Percentiles rank a stretch among this genome's conserved stretches.
phyloP scores from a whole-genome alignment of 108 stramenopile species.

The Thalassiosira profunda region DNA sequence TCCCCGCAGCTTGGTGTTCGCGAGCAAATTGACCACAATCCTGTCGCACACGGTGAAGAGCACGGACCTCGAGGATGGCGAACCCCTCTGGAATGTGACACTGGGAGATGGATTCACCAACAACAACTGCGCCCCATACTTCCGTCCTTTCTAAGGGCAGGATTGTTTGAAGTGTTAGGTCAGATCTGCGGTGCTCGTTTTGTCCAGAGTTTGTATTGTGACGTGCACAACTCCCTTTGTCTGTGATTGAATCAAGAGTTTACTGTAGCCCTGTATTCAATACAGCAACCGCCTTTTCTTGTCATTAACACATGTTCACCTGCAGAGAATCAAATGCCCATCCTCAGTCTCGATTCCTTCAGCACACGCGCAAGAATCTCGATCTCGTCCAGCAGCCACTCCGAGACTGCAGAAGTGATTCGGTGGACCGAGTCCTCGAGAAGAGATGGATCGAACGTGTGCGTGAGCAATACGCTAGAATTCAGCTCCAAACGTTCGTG shows the following conservation, averaged over 20 bases:
- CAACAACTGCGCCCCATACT: slow-evolving; percentile 26
- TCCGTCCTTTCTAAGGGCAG: too few relatives aligned
- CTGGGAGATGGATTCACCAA: slow-evolving; percentile 34
- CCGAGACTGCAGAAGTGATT: slow-evolving; percentile 35
- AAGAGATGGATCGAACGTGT: slow-evolving; percentile 44
- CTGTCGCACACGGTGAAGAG: slow-evolving; percentile 40
- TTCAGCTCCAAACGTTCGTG: slow-evolving; percentile 47
- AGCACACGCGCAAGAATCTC: slow-evolving; percentile 1
- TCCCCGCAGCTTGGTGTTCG: slow-evolving; percentile 40
- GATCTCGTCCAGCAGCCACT: slow-evolving; percentile 50
- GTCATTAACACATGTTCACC: too few relatives aligned
- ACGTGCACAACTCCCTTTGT: too few relatives aligned
- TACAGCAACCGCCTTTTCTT: too few relatives aligned
- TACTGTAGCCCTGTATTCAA: too few relatives aligned
- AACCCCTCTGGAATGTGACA: slow-evolving; percentile 21
- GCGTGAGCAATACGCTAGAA: slow-evolving; percentile 16
- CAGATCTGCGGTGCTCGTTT: too few relatives aligned
- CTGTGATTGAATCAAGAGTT: too few relatives aligned
- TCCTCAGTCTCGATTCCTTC: slow-evolving; percentile 15
- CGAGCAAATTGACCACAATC: slow-evolving; percentile 41
- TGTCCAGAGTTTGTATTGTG: too few relatives aligned
- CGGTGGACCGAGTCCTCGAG: slow-evolving; percentile 35
- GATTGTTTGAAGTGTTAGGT: too few relatives aligned
- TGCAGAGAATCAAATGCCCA: too few relatives aligned
- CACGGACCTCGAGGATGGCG: slow-evolving; percentile 37